Evolutionary conservation across 768 basidiomycete genomes (phyloP).

Genomic region (Gelatoporia subvermispora): DNA sequence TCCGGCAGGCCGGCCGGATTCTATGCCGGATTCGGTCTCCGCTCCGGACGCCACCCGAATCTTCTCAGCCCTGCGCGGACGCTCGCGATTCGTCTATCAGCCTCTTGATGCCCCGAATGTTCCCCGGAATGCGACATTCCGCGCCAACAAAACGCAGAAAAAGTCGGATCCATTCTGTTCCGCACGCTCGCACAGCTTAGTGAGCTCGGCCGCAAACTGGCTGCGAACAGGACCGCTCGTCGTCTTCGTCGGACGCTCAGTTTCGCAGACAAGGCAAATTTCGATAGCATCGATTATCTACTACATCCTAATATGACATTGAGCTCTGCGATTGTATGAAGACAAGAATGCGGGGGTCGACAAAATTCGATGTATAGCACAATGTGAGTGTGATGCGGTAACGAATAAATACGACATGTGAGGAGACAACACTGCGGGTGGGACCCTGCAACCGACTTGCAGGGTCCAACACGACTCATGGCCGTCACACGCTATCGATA

Average conservation of each 20-base stretch:
- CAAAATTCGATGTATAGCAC: slow-evolving; percentile 3
- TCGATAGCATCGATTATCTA: background rate
- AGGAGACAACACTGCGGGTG: too few species aligned
- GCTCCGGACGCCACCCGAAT: too few species aligned
- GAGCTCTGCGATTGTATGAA: background rate
- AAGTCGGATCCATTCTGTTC: background rate
- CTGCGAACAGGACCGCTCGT: too few species aligned
- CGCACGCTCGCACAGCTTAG: slow-evolving; percentile 2
- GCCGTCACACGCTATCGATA: slow-evolving; percentile 17
- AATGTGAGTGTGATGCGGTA: background rate
- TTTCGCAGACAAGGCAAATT: too few species aligned
- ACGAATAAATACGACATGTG: slow-evolving; percentile 6
- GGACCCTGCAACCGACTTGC: background rate
- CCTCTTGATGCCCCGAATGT: too few species aligned
- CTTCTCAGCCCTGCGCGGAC: too few species aligned
- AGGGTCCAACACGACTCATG: background rate
- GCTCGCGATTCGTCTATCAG: too few species aligned
- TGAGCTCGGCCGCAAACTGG: too few species aligned
- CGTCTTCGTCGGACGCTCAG: too few species aligned
- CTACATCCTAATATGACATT: slow-evolving; percentile 7
- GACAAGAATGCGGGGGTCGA: slow-evolving; percentile 1
- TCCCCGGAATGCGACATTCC: background rate
- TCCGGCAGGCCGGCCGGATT: slow-evolving; percentile 16
- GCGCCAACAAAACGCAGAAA: slow-evolving; percentile 1
- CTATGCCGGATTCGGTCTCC: too few species aligned